Evolutionary conservation across 2,329 filamentous ascomycete genomes (phyloP).

Genomic region (Scedosporium dehoogii): DNA sequence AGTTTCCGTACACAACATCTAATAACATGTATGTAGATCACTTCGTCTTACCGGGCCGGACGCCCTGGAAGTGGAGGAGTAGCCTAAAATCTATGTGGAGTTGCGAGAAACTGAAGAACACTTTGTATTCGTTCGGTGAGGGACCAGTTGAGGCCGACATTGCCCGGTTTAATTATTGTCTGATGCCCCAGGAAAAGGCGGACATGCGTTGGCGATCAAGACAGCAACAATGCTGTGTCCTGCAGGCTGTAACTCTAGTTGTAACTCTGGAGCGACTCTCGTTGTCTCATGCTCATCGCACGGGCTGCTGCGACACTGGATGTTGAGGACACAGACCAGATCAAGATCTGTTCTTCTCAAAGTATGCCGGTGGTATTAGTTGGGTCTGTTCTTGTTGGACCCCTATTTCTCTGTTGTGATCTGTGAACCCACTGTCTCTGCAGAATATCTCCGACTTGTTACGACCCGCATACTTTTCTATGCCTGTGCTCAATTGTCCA

Average conservation of each 20-base stretch:
- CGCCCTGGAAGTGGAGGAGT: too few relatives aligned
- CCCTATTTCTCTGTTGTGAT: neutral
- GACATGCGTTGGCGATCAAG: neutral
- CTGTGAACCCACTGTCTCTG: neutral
- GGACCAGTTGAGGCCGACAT: neutral
- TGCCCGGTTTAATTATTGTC: neutral
- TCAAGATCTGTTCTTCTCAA: neutral
- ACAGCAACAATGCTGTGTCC: neutral
- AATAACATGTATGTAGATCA: too few relatives aligned
- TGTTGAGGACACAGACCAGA: neutral
- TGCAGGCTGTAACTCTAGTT: neutral
- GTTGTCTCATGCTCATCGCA: neutral
- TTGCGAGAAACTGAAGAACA: too few relatives aligned
- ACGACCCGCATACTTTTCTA: neutral
- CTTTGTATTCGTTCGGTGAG: too few relatives aligned
- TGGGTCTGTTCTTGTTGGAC: neutral
- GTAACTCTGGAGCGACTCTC: neutral
- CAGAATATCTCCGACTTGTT: neutral
- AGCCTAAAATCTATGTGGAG: too few relatives aligned
- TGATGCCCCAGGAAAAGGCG: neutral
- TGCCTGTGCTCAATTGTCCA: neutral
- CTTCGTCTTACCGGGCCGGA: too few relatives aligned
- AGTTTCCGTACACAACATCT: too few relatives aligned
- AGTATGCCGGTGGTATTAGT: neutral
- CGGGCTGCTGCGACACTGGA: neutral